Evolutionary conservation across 2,329 filamentous ascomycete genomes (phyloP), one percentile per base, ranked within the genome.

Genomic region (Ophiosphaerella herpotricha): DNA sequence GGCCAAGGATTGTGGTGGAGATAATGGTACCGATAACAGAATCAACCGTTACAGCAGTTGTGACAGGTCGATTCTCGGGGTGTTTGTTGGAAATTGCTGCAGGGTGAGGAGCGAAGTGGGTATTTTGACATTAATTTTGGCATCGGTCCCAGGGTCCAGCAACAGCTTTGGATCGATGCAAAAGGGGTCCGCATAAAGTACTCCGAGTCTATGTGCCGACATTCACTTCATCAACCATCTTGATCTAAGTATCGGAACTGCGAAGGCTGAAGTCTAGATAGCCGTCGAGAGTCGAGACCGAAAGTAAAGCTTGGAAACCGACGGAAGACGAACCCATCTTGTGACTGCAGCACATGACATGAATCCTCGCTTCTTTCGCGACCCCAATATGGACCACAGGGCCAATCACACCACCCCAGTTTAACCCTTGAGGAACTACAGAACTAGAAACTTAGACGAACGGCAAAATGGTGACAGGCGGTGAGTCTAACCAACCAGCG

Each of bases 81-180:
- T 18, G 18, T 44, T 31, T 29, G 13, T 29, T 39, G 43, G 35
- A 18, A 18, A 18, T 18, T 18, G 16, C 16, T 18, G 16, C 16
- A 18, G 33, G 43, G 43, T 35, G 12, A 3, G 24, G 24, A 46
- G 35, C 43, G 23, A 46, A 46, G 43, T 46, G 43, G 43, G 43
- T 39, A 46, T 38, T 43, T 14, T 38, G 14, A 38, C 35, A n/a
- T 11, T 34, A 13, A 14, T 23, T 8, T 14, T 13, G 18, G 29
- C 16, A 36, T 36, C 41, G 43, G 43, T 46, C 43, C 43, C 36
- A 46, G 36, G 26, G 36, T 39, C 43, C 7, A 39, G 39, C 36
- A 16, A 16, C 36, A 16, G 29, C 40, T 26, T 40, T 24, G n/a
- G 23, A 21, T 21, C 9, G 18, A 16, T 13, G 16, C 6, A 7